Evolutionary conservation across 441 rosid genomes (phyloP).

Genomic region (Macaranga tanarius): DNA sequence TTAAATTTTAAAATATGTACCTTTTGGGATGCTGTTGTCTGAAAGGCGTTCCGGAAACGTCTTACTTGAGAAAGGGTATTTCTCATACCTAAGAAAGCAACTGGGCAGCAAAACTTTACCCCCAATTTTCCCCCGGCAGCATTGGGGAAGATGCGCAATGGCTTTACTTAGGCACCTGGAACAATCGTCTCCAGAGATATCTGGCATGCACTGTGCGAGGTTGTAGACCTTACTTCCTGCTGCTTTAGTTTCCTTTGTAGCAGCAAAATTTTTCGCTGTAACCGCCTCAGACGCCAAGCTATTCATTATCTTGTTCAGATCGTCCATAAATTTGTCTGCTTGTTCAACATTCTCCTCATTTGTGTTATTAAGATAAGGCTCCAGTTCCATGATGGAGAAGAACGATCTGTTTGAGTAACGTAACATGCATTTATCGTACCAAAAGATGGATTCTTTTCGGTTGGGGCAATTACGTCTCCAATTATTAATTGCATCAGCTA

Average conservation of each 20-base stretch:
- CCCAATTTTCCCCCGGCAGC: not conserved
- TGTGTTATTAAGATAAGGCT: not conserved
- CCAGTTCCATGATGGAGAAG: slow-evolving; percentile 27
- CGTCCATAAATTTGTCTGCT: slow-evolving; percentile 32
- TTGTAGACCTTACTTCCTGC: not conserved
- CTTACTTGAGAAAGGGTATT: not conserved
- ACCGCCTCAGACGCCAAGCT: slow-evolving; percentile 37
- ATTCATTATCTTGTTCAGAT: not conserved
- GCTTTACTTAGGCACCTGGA: not conserved
- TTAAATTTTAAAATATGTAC: not conserved
- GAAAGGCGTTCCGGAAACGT: too few species aligned
- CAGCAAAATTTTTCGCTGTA: slow-evolving; percentile 17
- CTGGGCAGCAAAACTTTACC: not conserved
- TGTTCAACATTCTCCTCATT: slow-evolving; percentile 9
- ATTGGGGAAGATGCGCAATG: not conserved
- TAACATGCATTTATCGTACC: not conserved
- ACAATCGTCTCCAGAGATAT: slow-evolving; percentile 12
- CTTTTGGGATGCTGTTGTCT: too few species aligned
- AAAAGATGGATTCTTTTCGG: not conserved
- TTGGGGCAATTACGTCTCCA: not conserved
- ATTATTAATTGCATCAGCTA: slow-evolving; percentile 25
- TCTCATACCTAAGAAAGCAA: not conserved
- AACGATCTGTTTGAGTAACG: not conserved
- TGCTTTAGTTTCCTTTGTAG: not conserved
- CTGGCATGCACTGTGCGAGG: slow-evolving; percentile 27